Base-by-base conservation (phyloP, 2,329 filamentous ascomycete species). In the Curvularia lunata region DNA sequence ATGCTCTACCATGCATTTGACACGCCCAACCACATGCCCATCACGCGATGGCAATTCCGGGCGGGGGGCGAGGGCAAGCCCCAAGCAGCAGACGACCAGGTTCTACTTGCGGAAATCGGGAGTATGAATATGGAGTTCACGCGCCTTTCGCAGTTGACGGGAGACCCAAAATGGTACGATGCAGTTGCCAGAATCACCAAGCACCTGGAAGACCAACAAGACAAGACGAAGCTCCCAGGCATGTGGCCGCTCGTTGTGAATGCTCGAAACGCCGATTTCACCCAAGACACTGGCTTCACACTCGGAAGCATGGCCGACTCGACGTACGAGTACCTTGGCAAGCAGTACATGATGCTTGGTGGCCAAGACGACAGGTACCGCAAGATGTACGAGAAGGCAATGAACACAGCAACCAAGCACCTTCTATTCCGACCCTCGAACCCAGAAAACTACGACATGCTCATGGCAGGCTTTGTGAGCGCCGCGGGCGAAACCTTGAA, bases 21-120 rank as follows among this genome's bases (percentile, higher is more conserved):
- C 76, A 97, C 94, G 0, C 93, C 93, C 0, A 97, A 98, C 75
- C 87, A 92, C 66, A 96, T 98, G 91, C 93, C 94, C 5, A 75
- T 81, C 47, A 81, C 79, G 0, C 69, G 80, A 52, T 82, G 80
- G 80, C 71, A 78, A 18, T 75, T 78, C 25, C 70, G 75, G 48
- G 69, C 73, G 12, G 77, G 76, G 16, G 69, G 77, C 4, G 68
- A 71, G 21, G 75, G 73, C n/a, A 69, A 73, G 48, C 58, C 68
- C 25, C 79, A 81, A 54, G 65, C 72, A 16, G 79, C 80, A 16
- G 75, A 80, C 50, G 64, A 73, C 2, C 70, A 70, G 6, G 75
- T 81, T 0, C 69, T 82, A 18, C 69, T 82, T 13, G 80, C 80
- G 1, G 81, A 83, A 58, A 77, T 83, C 52, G 80, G 80, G 1